These are phyloP conservation scores for Pulveroboletus sp. DNA, from an alignment of 768 basidiomycete species.

Conservation along the genomic window DNA sequence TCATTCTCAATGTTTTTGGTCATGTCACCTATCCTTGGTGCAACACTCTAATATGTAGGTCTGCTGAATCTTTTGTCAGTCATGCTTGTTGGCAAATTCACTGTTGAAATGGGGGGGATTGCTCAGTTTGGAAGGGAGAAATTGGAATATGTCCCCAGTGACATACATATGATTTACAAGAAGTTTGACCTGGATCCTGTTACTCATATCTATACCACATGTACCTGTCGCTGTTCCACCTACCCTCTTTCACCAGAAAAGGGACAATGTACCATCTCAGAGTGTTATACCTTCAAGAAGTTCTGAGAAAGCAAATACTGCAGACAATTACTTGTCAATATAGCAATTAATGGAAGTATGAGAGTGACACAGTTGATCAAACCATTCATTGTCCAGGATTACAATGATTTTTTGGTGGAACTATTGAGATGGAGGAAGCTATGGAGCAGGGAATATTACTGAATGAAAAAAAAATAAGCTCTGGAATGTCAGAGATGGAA, in stretches of 20 bases:
- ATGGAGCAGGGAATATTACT: constrained; percentile 28
- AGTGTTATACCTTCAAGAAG: constrained; percentile 16
- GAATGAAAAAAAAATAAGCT: too few relatives aligned
- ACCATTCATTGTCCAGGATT: constrained; percentile 27
- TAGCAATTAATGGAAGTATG: background rate
- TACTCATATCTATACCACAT: constrained; percentile 20
- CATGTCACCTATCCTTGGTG: background rate
- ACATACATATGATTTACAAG: constrained; percentile 17
- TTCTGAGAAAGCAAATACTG: constrained; percentile 17
- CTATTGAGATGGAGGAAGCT: constrained; percentile 19
- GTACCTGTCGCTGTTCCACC: constrained; percentile 24
- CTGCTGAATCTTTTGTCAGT: too few relatives aligned
- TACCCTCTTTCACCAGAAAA: constrained; percentile 8
- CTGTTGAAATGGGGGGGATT: background rate
- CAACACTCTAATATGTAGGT: background rate
- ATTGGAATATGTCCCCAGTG: background rate
- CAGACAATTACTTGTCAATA: constrained; percentile 1
- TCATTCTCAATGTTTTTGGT: background rate
- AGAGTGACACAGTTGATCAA: constrained; percentile 1
- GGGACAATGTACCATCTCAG: constrained; percentile 10
- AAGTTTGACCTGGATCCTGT: constrained; percentile 17
- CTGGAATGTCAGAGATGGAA: too few relatives aligned
- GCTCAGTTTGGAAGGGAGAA: background rate
- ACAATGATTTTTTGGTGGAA: constrained; percentile 26
- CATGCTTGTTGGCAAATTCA: background rate